Evolutionary conservation across 2,329 filamentous ascomycete genomes (phyloP).

Genomic region (Penicillium vulpinum): DNA sequence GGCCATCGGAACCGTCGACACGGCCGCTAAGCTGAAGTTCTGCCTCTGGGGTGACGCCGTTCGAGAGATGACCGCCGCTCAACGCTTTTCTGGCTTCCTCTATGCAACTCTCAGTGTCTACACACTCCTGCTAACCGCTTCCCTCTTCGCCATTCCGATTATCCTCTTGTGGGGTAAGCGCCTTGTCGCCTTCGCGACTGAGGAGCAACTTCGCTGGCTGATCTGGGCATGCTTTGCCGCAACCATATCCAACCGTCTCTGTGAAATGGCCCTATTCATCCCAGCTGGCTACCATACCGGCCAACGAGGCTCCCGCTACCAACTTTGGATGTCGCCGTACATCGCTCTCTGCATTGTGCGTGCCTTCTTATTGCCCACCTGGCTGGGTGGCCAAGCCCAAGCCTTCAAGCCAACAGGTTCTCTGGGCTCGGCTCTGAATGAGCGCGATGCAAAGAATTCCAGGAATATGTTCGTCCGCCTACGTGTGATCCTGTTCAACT

Average conservation of each 20-base stretch:
- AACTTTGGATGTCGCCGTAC: conserved; percentile 65
- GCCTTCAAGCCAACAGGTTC: conserved; percentile 64
- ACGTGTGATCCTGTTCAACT: conserved; percentile 57
- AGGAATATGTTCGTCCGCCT: conserved; percentile 53
- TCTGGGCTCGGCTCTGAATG: conserved; percentile 57
- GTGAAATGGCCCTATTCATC: conserved; percentile 59
- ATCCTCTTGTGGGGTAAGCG: conserved; percentile 59
- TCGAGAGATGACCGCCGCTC: conserved; percentile 55
- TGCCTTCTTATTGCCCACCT: conserved; percentile 58
- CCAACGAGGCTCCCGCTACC: conserved; percentile 57
- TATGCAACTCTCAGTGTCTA: conserved; percentile 59
- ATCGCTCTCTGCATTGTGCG: conserved; percentile 60
- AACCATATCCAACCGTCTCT: conserved; percentile 54
- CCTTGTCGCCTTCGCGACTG: conserved; percentile 57
- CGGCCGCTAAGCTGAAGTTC: conserved; percentile 61
- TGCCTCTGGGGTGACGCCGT: conserved; percentile 58
- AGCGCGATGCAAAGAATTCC: conserved; percentile 51
- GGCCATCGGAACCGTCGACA: conserved; percentile 55
- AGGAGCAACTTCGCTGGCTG: conserved; percentile 59
- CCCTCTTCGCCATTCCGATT: conserved; percentile 60
- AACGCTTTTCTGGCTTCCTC: conserved; percentile 61
- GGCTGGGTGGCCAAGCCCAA: conserved; percentile 60
- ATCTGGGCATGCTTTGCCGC: conserved; percentile 57
- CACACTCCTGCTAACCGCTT: conserved; percentile 56
- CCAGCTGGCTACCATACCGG: conserved; percentile 61